Conservation (phyloP, 805 yeast genomes). For the Clavispora carvajalis region DNA sequence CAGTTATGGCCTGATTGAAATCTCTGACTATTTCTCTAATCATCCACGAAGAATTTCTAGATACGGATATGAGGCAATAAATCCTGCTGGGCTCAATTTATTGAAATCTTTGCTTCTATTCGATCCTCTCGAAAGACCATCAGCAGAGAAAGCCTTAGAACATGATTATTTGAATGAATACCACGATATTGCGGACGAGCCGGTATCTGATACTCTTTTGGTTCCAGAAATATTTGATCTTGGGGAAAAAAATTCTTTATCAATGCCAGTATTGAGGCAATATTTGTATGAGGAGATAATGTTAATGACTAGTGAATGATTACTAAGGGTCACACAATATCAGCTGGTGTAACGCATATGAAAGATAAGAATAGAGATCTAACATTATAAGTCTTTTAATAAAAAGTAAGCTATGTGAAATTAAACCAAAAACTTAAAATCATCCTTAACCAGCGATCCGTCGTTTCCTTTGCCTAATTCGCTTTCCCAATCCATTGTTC, state of each 20-base stretch:
- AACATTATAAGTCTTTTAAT: too few relatives aligned
- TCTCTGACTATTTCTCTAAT: conserved; percentile 3
- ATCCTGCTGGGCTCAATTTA: conserved; percentile 12
- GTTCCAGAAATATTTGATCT: conserved; percentile 13
- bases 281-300: conserved; percentile 10
- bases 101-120: conserved; percentile 11
- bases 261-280: conserved; percentile 9
- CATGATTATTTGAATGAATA: conserved; percentile 84
- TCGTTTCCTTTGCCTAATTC: conserved; percentile 45
- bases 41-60: conserved; percentile 12
- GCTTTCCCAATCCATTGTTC: conserved; percentile 45
- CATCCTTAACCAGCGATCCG: conserved; percentile 37
- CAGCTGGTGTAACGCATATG: too few relatives aligned
- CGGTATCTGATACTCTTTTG: conserved; percentile 8
- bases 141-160: conserved; percentile 8
- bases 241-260: conserved; percentile 7
- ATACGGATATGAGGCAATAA: conserved; percentile 10
- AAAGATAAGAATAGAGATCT: too few relatives aligned
- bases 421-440: conserved; percentile 37
- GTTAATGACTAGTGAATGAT: background rate
- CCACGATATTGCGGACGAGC: conserved; percentile 58
- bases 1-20: conserved; percentile 2
- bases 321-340: too few relatives aligned
- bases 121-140: conserved; percentile 10
- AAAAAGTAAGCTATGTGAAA: too few relatives aligned